Evolutionary conservation across 192 early-diverging fungal genomes (phyloP).

Genomic region (Chytriomyces confervae): DNA sequence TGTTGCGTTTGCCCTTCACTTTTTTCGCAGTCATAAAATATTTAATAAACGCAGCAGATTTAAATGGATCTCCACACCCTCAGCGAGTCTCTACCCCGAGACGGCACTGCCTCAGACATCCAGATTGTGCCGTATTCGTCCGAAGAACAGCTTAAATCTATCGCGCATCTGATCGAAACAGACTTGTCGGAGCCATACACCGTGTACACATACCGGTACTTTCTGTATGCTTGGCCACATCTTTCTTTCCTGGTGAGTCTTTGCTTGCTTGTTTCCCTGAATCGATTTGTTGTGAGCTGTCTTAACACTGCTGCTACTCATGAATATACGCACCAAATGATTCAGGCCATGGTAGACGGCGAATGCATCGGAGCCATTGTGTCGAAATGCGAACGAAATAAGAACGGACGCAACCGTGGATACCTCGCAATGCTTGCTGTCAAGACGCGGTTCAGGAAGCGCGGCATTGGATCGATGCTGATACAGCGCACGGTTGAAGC

Average conservation of each 20-base stretch:
- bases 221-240: constrained; percentile 89
- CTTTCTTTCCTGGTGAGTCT: constrained; percentile 78
- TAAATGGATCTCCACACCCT: no score
- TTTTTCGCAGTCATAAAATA: no score
- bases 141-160: constrained; percentile 78
- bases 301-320: not conserved
- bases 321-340: not conserved
- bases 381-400: constrained; percentile 80
- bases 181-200: constrained; percentile 97
- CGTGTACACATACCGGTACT: constrained; percentile 96
- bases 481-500: constrained; percentile 73
- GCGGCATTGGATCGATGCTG: constrained; percentile 76
- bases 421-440: constrained; percentile 99
- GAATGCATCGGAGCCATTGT: constrained; percentile 86
- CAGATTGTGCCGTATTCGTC: constrained; percentile 58
- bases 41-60: no score
- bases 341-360: constrained; percentile 63
- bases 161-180: constrained; percentile 82
- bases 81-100: no score
- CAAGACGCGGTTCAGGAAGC: constrained; percentile 76
- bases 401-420: constrained; percentile 66
- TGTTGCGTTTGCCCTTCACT: no score
- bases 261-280: not conserved
- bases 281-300: no score
- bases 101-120: constrained; percentile 14